Evolutionary conservation across 495 filamentous ascomycete genomes (phyloP).

Genomic region (Penicillium pancosmium): DNA sequence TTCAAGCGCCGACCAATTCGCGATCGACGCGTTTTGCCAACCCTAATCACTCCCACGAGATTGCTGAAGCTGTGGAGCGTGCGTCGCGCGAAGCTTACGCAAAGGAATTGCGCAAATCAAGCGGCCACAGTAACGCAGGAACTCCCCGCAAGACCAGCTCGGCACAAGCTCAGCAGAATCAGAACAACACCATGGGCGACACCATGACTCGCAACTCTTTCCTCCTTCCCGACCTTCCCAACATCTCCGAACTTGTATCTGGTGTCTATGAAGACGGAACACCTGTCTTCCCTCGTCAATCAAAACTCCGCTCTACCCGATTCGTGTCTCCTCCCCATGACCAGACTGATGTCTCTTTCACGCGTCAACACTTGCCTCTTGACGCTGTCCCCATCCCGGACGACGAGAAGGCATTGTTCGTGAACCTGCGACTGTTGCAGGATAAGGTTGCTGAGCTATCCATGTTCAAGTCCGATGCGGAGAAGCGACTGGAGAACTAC

Average conservation of each 20-base stretch:
- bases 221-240: conserved; percentile 67
- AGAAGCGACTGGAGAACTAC: conserved; percentile 58
- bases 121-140: conserved; percentile 23
- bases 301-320: conserved; percentile 55
- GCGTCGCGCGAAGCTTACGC: conserved; percentile 46
- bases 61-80: conserved; percentile 47
- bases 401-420: conserved; percentile 69
- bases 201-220: conserved; percentile 60
- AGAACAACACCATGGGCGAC: conserved; percentile 35
- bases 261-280: conserved; percentile 68
- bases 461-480: conserved; percentile 58
- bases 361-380: conserved; percentile 52
- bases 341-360: conserved; percentile 40
- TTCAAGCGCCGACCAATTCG: conserved; percentile 46
- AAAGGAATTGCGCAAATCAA: conserved; percentile 37
- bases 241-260: conserved; percentile 72
- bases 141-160: conserved; percentile 26
- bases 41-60: conserved; percentile 47
- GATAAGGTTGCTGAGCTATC: conserved; percentile 67
- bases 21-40: conserved; percentile 60
- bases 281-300: conserved; percentile 59
- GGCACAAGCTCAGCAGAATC: conserved; percentile 15
- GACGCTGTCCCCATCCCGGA: conserved; percentile 67
- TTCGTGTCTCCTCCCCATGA: conserved; percentile 52
- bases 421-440: conserved; percentile 67